A percentile compares a stretch with the other conserved stretches of the same genome.
Evolutionary conservation across 371 early-diverging fungal genomes (phyloP).

Genomic region (Mucor circinelloides): DNA sequence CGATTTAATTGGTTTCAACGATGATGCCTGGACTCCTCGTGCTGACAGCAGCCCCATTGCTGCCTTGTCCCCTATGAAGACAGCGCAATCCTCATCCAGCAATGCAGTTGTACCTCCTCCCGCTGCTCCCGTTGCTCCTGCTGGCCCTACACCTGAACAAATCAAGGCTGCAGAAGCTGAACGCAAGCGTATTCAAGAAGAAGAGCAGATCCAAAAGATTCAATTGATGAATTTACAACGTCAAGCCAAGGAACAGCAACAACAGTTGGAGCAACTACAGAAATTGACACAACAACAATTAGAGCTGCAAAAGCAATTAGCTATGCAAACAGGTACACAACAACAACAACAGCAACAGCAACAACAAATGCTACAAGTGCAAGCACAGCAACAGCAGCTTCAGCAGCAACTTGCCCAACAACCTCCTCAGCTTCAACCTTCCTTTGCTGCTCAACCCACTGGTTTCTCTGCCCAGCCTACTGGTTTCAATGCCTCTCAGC

Average conservation of each 20-base stretch:
- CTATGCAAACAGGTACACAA: slow-evolving; percentile 33
- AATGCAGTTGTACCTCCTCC: background rate
- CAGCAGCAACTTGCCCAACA: slow-evolving; percentile 20
- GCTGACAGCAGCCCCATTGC: slow-evolving; percentile 7
- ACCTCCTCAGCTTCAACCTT: slow-evolving; percentile 21
- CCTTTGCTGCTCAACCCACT: slow-evolving; percentile 9
- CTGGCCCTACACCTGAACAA: slow-evolving; percentile 27
- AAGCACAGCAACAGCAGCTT: slow-evolving; percentile 42
- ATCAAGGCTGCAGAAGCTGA: slow-evolving; percentile 20
- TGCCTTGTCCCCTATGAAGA: slow-evolving; percentile 9
- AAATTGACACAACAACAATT: slow-evolving; percentile 32
- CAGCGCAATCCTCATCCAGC: slow-evolving; percentile 16
- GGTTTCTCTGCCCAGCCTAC: background rate
- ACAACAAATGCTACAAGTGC: slow-evolving; percentile 20
- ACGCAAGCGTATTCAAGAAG: slow-evolving; percentile 18
- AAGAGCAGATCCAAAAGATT: slow-evolving; percentile 27
- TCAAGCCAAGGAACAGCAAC: slow-evolving; percentile 32
- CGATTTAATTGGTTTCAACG: slow-evolving; percentile 52
- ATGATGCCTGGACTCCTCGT: slow-evolving; percentile 56
- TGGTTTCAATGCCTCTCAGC: slow-evolving; percentile 7
- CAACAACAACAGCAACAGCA: slow-evolving; percentile 50
- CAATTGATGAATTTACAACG: slow-evolving; percentile 29
- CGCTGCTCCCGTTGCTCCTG: background rate
- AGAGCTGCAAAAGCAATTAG: slow-evolving; percentile 26
- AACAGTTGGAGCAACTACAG: slow-evolving; percentile 33